phyloP scores from a whole-genome alignment of 768 basidiomycete genomes.

The Mycena chlorophos region DNA sequence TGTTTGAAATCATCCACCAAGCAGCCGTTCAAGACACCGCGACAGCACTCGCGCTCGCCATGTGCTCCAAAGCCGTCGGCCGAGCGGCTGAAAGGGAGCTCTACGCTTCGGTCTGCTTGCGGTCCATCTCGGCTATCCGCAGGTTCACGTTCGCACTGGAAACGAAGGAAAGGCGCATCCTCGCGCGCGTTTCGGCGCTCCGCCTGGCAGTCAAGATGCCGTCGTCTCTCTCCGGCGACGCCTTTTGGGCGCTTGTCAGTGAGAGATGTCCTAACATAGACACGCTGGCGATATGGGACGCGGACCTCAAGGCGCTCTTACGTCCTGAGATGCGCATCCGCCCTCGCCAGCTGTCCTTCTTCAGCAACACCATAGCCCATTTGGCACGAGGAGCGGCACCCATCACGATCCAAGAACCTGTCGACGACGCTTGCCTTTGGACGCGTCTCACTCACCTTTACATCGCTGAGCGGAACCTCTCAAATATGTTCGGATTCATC shows the following conservation, averaged over 20 bases:
- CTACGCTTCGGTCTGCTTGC: background rate
- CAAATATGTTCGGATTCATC: too few species aligned
- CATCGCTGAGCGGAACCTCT: too few species aligned
- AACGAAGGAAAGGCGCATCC: background rate
- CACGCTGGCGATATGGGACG: background rate
- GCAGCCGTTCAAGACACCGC: background rate
- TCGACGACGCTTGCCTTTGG: too few species aligned
- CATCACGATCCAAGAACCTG: too few species aligned
- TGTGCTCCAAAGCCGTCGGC: constrained; percentile 5
- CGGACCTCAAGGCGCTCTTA: background rate
- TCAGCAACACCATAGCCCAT: too few species aligned
- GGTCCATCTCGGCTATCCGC: background rate
- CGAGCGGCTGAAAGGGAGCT: constrained; percentile 1
- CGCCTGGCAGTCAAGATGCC: background rate
- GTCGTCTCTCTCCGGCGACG: background rate
- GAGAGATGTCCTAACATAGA: constrained; percentile 1
- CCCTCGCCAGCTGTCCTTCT: background rate
- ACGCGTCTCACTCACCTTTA: too few species aligned
- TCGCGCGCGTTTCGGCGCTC: background rate
- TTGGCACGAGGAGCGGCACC: too few species aligned
- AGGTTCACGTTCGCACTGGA: background rate
- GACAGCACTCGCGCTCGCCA: background rate
- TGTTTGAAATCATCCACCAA: background rate
- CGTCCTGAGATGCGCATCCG: background rate
- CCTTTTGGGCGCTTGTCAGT: constrained; percentile 6